phyloP scores from a whole-genome alignment of 1,284 basidiomycete genomes.

The Mycena sp. region DNA sequence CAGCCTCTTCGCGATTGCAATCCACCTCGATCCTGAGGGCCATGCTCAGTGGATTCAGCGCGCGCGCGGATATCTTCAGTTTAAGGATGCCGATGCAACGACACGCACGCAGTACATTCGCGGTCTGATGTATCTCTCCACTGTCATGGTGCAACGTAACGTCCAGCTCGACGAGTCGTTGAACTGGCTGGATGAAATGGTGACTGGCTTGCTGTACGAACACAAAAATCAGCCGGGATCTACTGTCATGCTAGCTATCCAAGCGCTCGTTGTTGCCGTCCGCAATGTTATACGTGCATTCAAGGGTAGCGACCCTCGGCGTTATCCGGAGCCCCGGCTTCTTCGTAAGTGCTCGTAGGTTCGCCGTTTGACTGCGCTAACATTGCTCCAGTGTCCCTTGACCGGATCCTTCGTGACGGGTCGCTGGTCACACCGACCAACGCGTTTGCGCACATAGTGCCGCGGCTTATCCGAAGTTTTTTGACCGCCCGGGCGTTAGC shows the following conservation, averaged over 20 bases:
- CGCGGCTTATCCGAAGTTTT: conserved; percentile 32
- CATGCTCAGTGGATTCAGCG: conserved; percentile 67
- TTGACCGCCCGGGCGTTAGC: conserved; percentile 17
- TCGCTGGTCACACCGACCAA: conserved; percentile 25
- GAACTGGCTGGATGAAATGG: conserved; percentile 78
- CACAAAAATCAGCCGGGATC: conserved; percentile 47
- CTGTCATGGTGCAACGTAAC: conserved; percentile 71
- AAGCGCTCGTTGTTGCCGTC: conserved; percentile 31
- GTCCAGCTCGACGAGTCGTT: conserved; percentile 68
- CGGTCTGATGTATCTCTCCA: conserved; percentile 82
- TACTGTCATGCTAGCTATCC: conserved; percentile 28
- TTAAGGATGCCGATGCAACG: conserved; percentile 75
- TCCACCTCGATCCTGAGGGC: conserved; percentile 72
- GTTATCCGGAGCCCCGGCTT: conserved; percentile 32
- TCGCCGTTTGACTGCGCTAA: not conserved
- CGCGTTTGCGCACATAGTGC: conserved; percentile 27
- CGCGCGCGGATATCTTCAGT: conserved; percentile 77
- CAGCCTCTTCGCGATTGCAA: conserved; percentile 80
- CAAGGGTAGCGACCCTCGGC: conserved; percentile 29
- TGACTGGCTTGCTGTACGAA: conserved; percentile 70
- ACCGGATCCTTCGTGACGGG: conserved; percentile 25
- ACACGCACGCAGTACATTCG: conserved; percentile 82
- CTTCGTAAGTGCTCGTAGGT: conserved; percentile 23
- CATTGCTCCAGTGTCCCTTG: conserved; percentile 24
- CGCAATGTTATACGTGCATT: conserved; percentile 38